Evolutionary conservation across 75 land plant species (phyloP), one percentile per base, ranked within the genome.

Genomic region (Sequoia sempervirens): DNA sequence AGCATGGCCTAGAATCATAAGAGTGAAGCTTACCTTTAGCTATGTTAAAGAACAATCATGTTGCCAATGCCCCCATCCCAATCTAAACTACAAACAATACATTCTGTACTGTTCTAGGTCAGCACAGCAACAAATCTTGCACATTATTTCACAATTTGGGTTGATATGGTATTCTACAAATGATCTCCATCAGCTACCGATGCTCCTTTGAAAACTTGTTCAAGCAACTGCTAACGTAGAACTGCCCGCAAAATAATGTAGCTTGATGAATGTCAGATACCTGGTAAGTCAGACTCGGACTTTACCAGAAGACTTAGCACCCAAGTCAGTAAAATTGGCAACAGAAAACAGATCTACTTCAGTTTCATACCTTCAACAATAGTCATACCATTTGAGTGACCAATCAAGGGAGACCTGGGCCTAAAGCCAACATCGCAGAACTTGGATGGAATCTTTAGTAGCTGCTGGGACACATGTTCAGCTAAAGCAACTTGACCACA

Each of bases 401-500:
- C 47, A 43, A 76, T 70, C 11, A 75, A 81, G 4, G 64, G 81
- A 80, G 82, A 85, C 17, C 74, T 34, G 2, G 82, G 85, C 28
- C 37, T 85, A 82, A 82, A 80, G 14, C 83, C 72, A 20, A 64
- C 43, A 18, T 30, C 28, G 11, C 64, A 38, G 20, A 84, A 10
- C 50, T 83, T 86, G 26, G 64, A 28, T 30, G 84, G 81, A 80
- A 66, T 80, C 30, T 68, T 86, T 41, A 76, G 66, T 26, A 84
- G 70, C 30, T 86, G 87, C 54, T 83, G 52, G 30, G 85, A 37
- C 43, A 84, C 66, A 69, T 75, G 75, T 54, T 86, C 85, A 20
- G 81, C 81, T 26, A 86, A 61, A 52, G 64, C 83, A 28, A 58
- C 28, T 56, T 68, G 89, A 56, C 90, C 85, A 81, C 91, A 82